Conservation (phyloP, 441 rosid genomes). For the Corymbia citriodora region DNA sequence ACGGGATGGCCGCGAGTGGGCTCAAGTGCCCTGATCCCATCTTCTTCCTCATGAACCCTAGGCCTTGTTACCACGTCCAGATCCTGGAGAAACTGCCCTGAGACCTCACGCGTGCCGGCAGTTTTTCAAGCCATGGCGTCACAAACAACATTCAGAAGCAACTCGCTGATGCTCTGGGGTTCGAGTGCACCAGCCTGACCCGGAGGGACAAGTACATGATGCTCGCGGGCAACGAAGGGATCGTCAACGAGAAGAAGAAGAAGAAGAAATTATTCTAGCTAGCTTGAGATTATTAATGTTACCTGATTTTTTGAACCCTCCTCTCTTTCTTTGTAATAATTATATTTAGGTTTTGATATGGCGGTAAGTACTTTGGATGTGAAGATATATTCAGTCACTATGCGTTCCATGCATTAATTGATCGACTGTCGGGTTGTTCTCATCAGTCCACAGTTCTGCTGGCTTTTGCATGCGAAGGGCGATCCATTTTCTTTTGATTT, state of each 20-base stretch:
- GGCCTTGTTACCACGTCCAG: constrained; percentile 50
- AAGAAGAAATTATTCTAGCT: background rate
- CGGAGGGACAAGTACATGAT: constrained; percentile 83
- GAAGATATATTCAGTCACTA: background rate
- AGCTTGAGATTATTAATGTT: background rate
- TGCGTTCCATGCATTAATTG: background rate
- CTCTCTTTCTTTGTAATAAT: background rate
- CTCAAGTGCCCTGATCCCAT: constrained; percentile 81
- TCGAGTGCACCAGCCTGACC: constrained; percentile 76
- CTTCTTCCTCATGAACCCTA: constrained; percentile 84
- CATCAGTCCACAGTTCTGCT: background rate
- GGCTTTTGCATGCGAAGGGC: background rate
- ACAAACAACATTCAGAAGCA: constrained; percentile 68
- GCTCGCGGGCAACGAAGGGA: constrained; percentile 90
- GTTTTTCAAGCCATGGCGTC: constrained; percentile 67
- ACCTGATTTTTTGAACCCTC: background rate
- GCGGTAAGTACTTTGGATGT: background rate
- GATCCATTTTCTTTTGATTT: background rate
- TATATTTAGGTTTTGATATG: background rate
- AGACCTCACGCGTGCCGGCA: constrained; percentile 73
- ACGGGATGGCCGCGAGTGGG: constrained; percentile 91
- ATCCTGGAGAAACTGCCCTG: constrained; percentile 56
- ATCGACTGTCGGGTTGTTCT: background rate
- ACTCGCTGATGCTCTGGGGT: constrained; percentile 68
- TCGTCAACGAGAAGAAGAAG: constrained; percentile 28